A percentile compares a stretch with the other conserved stretches of the same genome.
These are phyloP conservation scores for Scutellaria galericulata DNA, from an alignment of 257 asterid species.

Conservation along the genomic window DNA sequence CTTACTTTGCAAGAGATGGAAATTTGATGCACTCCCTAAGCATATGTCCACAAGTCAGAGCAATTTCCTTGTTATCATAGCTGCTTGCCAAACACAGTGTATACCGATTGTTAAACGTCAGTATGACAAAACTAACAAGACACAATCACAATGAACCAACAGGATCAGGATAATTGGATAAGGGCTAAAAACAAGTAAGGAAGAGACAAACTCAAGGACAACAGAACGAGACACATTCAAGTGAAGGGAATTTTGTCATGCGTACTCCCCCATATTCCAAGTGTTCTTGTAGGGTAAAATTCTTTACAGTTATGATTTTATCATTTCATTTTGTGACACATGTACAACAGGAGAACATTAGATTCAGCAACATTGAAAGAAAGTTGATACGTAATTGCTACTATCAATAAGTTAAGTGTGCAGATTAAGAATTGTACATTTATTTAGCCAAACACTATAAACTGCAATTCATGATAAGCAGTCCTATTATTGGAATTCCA, in stretches of 20 bases:
- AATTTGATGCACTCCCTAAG: slow-evolving; percentile 95
- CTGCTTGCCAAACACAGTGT: slow-evolving; percentile 50
- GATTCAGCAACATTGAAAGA: background rate
- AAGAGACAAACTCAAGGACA: too few relatives aligned
- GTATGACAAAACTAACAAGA: slow-evolving; percentile 20
- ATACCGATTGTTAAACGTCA: slow-evolving; percentile 24
- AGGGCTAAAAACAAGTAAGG: background rate
- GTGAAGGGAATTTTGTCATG: background rate
- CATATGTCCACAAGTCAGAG: slow-evolving; percentile 93
- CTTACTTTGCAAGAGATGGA: slow-evolving; percentile 94
- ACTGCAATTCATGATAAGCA: slow-evolving; percentile 24
- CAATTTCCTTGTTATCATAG: slow-evolving; percentile 97
- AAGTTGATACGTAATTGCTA: background rate
- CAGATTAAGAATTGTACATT: background rate
- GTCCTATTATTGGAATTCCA: background rate
- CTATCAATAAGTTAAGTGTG: background rate
- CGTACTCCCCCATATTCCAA: background rate
- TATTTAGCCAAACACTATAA: slow-evolving; percentile 21
- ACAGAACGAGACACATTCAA: slow-evolving; percentile 5
- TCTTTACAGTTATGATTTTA: background rate
- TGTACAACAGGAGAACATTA: slow-evolving; percentile 6
- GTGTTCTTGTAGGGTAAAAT: slow-evolving; percentile 8
- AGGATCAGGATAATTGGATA: slow-evolving; percentile 12
- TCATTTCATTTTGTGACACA: slow-evolving; percentile 17
- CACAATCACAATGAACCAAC: slow-evolving; percentile 21